A percentile compares a stretch with the other conserved stretches of the same genome.
These are phyloP conservation scores for Lecanicillium sp. DNA, from an alignment of 2,329 filamentous ascomycete genomes.

Conservation along the genomic window DNA sequence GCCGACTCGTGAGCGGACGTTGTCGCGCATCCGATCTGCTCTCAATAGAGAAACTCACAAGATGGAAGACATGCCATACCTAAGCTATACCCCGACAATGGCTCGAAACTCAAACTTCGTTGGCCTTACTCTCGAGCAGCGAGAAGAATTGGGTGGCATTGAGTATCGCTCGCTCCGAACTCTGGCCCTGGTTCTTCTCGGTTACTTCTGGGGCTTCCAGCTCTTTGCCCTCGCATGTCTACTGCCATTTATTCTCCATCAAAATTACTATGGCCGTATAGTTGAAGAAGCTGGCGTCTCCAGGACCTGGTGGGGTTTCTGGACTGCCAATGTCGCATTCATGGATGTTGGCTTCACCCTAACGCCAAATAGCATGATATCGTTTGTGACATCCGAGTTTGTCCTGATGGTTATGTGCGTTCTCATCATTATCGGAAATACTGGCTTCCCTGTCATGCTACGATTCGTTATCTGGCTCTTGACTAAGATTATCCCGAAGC, in stretches of 20 bases:
- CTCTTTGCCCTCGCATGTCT: constrained; percentile 66
- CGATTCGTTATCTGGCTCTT: constrained; percentile 84
- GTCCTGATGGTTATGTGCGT: constrained; percentile 73
- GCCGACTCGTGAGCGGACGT: constrained; percentile 35
- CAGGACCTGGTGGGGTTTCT: constrained; percentile 85
- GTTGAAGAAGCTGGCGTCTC: constrained; percentile 56
- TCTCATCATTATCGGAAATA: constrained; percentile 90
- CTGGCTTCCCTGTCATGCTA: constrained; percentile 89
- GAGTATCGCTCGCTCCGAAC: constrained; percentile 92
- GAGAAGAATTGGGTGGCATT: constrained; percentile 91
- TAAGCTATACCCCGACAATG: constrained; percentile 89
- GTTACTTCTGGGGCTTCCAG: constrained; percentile 80
- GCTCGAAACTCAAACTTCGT: constrained; percentile 90
- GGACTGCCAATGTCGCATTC: constrained; percentile 80
- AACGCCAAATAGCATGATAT: constrained; percentile 89
- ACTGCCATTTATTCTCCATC: constrained; percentile 70
- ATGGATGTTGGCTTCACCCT: constrained; percentile 93
- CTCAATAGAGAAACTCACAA: constrained; percentile 41
- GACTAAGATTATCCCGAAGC: constrained; percentile 57
- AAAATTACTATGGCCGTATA: constrained; percentile 52
- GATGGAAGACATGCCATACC: constrained; percentile 67
- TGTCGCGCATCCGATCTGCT: constrained; percentile 50
- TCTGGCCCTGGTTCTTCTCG: constrained; percentile 66
- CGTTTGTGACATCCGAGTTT: constrained; percentile 71
- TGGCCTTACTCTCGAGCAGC: constrained; percentile 79